Evolutionary conservation across 148 eudicot species (phyloP), one percentile per base, ranked within the genome.

Genomic region (Mesembryanthemum crystallinum): DNA sequence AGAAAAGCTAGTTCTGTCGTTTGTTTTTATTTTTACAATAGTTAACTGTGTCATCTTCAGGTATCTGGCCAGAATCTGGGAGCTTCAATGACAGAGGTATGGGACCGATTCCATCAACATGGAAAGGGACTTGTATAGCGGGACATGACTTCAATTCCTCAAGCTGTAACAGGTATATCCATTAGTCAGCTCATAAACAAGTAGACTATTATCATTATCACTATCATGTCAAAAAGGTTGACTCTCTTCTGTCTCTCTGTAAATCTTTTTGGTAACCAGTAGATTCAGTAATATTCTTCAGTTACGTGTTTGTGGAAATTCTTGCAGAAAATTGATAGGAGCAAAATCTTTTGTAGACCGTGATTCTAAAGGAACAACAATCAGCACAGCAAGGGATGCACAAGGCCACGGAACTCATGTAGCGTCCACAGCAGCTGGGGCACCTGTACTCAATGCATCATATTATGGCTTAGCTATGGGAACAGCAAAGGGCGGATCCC

Each of bases 1-100:
- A 35, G 39, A 35, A 35, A 35, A 6, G 39, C 39, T 2, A 35
- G 39, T 35, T 35, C 39, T 35, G 39, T 35, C 6, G 39, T 35
- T 2, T 35, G 39, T 35, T 35, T 35, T 35, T 35, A 6, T 35
- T 35, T 35, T 2, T 35, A 35, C 3, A 35, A 35, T 35, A 35
- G 39, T 35, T 6, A 35, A 35, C 39, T 35, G 6, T 35, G 39
- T 35, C 39, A 35, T 35, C 39, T 52, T 42, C 63, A 90, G 92
- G 95, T 6, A 87, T 90, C 59, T 88, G 95, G 95, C 97, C 91
- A 14, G 97, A 92, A 80, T 86, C 95, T 0, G 76, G 76, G 78
- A 90, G 97, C 78, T 92, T 92, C 77, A 57, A 15, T 59, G 97
- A 92, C 75, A 67, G 72, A 65, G 91, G 71, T 20, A 83, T 88